Conservation (phyloP, 2,329 filamentous ascomycete species). For the Colletotrichum musicola region DNA sequence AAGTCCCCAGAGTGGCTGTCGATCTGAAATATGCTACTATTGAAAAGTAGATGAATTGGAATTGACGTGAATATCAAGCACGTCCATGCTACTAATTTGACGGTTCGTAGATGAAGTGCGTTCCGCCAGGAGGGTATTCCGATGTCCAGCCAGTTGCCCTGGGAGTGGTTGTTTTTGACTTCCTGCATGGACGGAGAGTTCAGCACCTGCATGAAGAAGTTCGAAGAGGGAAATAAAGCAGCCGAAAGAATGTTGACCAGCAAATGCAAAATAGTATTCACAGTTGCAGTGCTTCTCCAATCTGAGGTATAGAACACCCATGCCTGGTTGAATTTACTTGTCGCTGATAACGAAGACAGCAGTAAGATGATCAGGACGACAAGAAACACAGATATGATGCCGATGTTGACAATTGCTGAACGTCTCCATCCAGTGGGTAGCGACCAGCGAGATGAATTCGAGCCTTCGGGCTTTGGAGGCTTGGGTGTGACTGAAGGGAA, state of each 20-base stretch:
- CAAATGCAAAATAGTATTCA: conserved; percentile 52
- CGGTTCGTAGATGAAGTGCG: conserved; percentile 36
- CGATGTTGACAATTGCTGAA: not conserved
- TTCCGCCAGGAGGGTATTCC: conserved; percentile 58
- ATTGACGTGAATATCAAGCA: conserved; percentile 43
- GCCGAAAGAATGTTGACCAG: conserved; percentile 55
- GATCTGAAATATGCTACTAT: conserved; percentile 36
- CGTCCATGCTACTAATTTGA: conserved; percentile 42
- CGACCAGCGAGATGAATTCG: too few species aligned
- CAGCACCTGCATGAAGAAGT: conserved; percentile 41
- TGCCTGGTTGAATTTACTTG: not conserved
- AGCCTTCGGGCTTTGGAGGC: too few species aligned
- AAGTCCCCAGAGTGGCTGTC: conserved; percentile 24
- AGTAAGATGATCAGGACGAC: too few species aligned
- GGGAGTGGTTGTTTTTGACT: conserved; percentile 57
- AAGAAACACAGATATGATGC: not conserved
- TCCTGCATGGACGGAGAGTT: conserved; percentile 32
- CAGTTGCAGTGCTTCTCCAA: not conserved
- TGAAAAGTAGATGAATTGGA: conserved; percentile 46
- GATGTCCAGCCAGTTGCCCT: conserved; percentile 57
- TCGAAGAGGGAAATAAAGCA: conserved; percentile 31
- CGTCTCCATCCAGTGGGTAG: not conserved
- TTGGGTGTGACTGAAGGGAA: too few species aligned
- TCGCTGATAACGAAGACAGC: too few species aligned
- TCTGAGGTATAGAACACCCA: not conserved